Conservation (phyloP, 352 stramenopile species). For the Phytophthora brassicae region DNA sequence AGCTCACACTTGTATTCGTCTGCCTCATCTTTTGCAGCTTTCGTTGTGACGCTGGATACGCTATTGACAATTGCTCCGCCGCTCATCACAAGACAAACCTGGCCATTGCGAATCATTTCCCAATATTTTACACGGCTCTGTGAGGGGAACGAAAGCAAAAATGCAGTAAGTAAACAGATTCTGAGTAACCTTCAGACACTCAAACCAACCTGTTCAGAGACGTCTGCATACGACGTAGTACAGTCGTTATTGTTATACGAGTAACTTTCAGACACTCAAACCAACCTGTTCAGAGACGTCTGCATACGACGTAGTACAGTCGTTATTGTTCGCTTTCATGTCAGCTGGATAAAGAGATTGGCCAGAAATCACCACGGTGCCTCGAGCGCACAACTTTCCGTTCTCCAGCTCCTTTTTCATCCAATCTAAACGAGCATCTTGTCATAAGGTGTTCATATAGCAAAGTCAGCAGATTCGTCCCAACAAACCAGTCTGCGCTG, state of each 20-base stretch:
- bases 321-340: conserved; percentile 20
- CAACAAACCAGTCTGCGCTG: conserved; percentile 57
- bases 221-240: background rate
- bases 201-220: conserved; percentile 31
- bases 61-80: conserved; percentile 29
- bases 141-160: background rate
- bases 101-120: conserved; percentile 38
- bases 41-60: conserved; percentile 43
- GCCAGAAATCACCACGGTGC: conserved; percentile 60
- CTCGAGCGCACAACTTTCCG: conserved; percentile 73
- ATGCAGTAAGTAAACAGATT: background rate
- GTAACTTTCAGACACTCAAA: no score
- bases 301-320: background rate
- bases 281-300: conserved; percentile 28
- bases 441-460: background rate
- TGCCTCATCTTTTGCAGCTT: conserved; percentile 31
- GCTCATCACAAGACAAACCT: conserved; percentile 41
- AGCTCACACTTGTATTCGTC: conserved; percentile 67
- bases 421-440: conserved; percentile 49
- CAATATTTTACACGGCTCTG: conserved; percentile 42
- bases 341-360: conserved; percentile 30
- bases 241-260: conserved; percentile 28
- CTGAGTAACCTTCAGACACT: background rate
- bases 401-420: conserved; percentile 77
- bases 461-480: background rate